Conservation (phyloP, 139 green algal species). For the Ettlia oleoabundans region DNA sequence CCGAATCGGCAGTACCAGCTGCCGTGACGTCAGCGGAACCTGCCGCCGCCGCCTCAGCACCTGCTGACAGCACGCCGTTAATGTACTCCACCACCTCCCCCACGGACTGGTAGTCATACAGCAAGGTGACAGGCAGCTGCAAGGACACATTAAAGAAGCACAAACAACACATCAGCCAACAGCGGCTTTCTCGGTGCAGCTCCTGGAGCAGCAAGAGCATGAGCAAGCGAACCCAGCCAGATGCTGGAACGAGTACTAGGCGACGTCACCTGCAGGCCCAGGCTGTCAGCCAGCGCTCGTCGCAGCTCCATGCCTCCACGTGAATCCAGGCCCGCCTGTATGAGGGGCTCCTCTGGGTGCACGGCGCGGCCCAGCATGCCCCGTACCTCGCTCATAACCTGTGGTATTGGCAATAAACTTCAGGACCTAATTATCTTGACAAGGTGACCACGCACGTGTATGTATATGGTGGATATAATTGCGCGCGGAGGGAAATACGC, state of each 20-base stretch:
- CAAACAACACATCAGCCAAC: too few species aligned
- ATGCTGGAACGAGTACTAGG: background rate
- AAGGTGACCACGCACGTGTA: too few species aligned
- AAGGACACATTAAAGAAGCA: too few species aligned
- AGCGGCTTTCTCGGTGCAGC: too few species aligned
- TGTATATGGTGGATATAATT: too few species aligned
- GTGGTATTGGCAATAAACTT: too few species aligned
- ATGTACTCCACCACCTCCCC: constrained; percentile 63
- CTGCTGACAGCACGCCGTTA: constrained; percentile 7
- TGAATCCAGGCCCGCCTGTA: constrained; percentile 68
- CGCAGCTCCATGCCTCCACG: constrained; percentile 86
- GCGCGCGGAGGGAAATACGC: too few species aligned
- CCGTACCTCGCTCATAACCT: constrained; percentile 75
- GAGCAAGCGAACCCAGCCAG: too few species aligned
- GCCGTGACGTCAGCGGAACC: background rate
- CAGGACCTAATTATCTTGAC: too few species aligned
- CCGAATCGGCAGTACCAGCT: background rate
- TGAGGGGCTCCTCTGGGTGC: constrained; percentile 70
- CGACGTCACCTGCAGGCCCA: constrained; percentile 61
- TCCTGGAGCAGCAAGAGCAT: too few species aligned
- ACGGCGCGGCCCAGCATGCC: constrained; percentile 67
- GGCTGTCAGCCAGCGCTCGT: constrained; percentile 74
- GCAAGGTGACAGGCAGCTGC: constrained; percentile 77
- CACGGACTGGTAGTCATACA: constrained; percentile 87
- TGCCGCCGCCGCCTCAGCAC: background rate